Evolutionary conservation across 257 asterid genomes (phyloP).

Genomic region (Ligustrum vulgare): DNA sequence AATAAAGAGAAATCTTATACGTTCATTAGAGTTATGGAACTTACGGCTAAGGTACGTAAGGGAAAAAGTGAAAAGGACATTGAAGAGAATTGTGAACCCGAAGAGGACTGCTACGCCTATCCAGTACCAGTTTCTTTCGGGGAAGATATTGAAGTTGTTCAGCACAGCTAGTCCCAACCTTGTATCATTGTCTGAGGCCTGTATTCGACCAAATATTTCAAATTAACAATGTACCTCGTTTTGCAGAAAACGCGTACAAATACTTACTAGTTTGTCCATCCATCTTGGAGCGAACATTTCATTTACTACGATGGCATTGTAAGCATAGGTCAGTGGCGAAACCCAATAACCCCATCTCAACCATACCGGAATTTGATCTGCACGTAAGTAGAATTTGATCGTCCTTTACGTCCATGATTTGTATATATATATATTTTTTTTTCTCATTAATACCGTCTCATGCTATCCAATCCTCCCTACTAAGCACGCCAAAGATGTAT

Average conservation of each 20-base stretch:
- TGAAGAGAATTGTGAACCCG: conserved; percentile 62
- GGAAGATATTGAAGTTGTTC: conserved; percentile 48
- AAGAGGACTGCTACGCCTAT: conserved; percentile 54
- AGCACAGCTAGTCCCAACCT: conserved; percentile 46
- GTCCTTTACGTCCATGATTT: background rate
- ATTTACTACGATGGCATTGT: conserved; percentile 57
- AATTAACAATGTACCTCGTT: background rate
- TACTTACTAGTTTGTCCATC: conserved; percentile 58
- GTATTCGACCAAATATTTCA: conserved; percentile 3
- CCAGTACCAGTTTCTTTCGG: conserved; percentile 59
- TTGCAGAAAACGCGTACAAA: background rate
- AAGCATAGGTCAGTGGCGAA: conserved; percentile 61
- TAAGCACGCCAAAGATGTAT: too few species aligned
- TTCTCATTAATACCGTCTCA: too few species aligned
- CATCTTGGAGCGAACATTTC: conserved; percentile 69
- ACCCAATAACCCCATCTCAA: conserved; percentile 75
- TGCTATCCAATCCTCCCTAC: background rate
- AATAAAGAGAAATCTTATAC: background rate
- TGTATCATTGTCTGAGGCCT: conserved; percentile 50
- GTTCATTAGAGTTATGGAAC: conserved; percentile 19
- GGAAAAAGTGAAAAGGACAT: conserved; percentile 53
- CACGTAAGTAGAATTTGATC: background rate
- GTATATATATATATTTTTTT: background rate
- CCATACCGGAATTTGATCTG: conserved; percentile 70
- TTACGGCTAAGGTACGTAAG: conserved; percentile 72